Percentiles rank a stretch among this genome's conserved stretches.
phyloP scores from a whole-genome alignment of 805 yeast species.

The Cyberlindnera maritima region DNA sequence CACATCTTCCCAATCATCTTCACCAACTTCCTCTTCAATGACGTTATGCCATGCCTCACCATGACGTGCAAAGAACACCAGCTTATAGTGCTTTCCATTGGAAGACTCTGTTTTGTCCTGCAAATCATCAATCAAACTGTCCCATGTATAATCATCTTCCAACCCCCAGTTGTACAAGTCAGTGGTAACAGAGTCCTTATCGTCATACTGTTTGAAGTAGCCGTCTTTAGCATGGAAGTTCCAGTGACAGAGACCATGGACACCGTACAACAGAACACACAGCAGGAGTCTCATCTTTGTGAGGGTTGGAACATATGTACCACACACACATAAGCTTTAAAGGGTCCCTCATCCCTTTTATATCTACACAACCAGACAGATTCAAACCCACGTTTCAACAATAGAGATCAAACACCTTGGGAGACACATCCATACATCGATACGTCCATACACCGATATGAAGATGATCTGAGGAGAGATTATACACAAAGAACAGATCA shows the following conservation, averaged over 20 bases:
- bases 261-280: not conserved
- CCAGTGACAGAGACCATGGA: not conserved
- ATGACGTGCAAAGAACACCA: conserved; percentile 13
- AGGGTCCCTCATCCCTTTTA: no score
- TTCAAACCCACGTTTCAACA: no score
- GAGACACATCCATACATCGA: no score
- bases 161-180: conserved; percentile 5
- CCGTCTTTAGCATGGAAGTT: not conserved
- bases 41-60: conserved; percentile 15
- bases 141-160: not conserved
- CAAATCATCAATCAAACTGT: not conserved
- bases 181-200: conserved; percentile 1
- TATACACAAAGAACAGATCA: no score
- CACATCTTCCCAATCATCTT: conserved; percentile 5
- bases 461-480: no score
- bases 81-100: conserved; percentile 2
- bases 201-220: conserved; percentile 6
- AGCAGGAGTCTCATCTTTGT: not conserved
- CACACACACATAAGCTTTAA: no score
- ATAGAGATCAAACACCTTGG: no score
- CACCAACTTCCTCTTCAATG: conserved; percentile 6
- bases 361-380: no score
- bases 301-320: no score
- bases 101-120: not conserved
- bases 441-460: no score